phyloP scores from a whole-genome alignment of 495 filamentous ascomycete genomes.

The Aspergillus cristatus region DNA sequence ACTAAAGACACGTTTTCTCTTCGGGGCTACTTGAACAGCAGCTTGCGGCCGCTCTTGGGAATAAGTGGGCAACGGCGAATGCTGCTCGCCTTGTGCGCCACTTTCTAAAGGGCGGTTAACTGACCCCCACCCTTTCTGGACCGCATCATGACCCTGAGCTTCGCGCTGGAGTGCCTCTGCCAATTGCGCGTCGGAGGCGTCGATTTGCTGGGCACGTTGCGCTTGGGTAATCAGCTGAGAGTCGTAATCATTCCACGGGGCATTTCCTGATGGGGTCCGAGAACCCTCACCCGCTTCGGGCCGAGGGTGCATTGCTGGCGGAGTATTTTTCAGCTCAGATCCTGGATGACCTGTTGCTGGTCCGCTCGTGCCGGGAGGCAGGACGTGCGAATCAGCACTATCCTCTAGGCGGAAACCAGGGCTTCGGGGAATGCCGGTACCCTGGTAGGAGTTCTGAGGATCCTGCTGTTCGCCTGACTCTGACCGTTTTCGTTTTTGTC shows the following conservation, averaged over 20 bases:
- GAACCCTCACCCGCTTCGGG: slow-evolving; percentile 24
- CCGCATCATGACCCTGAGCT: slow-evolving; percentile 30
- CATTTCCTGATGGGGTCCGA: slow-evolving; percentile 20
- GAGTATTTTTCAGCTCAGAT: slow-evolving; percentile 18
- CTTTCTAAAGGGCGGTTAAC: slow-evolving; percentile 24
- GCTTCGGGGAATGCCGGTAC: slow-evolving; percentile 9
- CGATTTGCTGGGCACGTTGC: slow-evolving; percentile 38
- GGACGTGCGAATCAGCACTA: slow-evolving; percentile 5
- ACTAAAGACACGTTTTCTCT: slow-evolving; percentile 83
- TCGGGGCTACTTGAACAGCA: slow-evolving; percentile 58
- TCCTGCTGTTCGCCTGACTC: slow-evolving; percentile 25
- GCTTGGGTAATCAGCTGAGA: slow-evolving; percentile 32
- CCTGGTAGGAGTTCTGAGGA: slow-evolving; percentile 6
- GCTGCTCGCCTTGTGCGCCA: slow-evolving; percentile 22
- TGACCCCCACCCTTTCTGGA: slow-evolving; percentile 20
- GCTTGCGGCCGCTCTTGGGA: slow-evolving; percentile 27
- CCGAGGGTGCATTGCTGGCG: slow-evolving; percentile 16
- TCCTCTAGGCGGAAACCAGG: slow-evolving; percentile 12
- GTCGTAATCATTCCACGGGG: slow-evolving; percentile 35
- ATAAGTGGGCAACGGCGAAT: slow-evolving; percentile 27
- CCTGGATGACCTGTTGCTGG: slow-evolving; percentile 4
- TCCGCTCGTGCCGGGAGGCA: slow-evolving; percentile 8
- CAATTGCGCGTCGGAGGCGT: slow-evolving; percentile 41
- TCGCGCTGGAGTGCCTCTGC: slow-evolving; percentile 45
- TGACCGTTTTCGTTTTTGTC: slow-evolving; percentile 35